Evolutionary conservation across 2,329 filamentous ascomycete genomes (phyloP).

Genomic region (Fusarium udum): DNA sequence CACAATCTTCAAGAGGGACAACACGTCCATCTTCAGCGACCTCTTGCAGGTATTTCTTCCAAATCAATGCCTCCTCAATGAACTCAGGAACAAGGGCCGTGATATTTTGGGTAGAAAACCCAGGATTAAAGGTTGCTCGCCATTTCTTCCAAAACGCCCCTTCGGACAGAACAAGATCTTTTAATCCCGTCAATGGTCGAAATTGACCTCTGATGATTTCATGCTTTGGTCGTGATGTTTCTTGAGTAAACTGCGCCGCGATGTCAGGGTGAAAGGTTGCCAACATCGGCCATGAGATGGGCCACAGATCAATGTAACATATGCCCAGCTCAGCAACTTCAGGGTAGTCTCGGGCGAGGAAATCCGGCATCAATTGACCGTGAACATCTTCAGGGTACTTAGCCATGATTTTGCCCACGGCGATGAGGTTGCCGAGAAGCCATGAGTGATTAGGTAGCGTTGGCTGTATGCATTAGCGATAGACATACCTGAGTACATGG

Average conservation of each 20-base stretch:
- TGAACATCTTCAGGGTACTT: neutral
- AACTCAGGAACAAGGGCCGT: neutral
- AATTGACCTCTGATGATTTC: neutral
- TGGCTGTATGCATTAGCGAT: neutral
- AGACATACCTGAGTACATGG: accelerated
- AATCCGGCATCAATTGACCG: neutral
- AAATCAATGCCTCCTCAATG: neutral
- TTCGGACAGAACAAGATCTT: neutral
- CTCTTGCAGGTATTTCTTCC: neutral
- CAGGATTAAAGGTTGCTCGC: neutral
- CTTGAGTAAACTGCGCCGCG: neutral
- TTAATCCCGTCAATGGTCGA: neutral
- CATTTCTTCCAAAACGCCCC: conserved; percentile 1
- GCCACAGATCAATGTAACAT: neutral
- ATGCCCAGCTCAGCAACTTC: neutral
- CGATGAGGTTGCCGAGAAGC: neutral
- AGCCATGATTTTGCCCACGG: neutral
- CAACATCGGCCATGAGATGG: neutral
- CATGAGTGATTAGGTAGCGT: neutral
- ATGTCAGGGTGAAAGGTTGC: neutral
- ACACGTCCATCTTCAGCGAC: neutral
- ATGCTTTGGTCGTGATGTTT: neutral
- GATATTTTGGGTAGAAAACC: neutral
- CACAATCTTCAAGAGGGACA: neutral
- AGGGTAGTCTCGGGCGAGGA: neutral